Evolutionary conservation across 805 yeast species (phyloP).

Genomic region (Pichia manshurica): DNA sequence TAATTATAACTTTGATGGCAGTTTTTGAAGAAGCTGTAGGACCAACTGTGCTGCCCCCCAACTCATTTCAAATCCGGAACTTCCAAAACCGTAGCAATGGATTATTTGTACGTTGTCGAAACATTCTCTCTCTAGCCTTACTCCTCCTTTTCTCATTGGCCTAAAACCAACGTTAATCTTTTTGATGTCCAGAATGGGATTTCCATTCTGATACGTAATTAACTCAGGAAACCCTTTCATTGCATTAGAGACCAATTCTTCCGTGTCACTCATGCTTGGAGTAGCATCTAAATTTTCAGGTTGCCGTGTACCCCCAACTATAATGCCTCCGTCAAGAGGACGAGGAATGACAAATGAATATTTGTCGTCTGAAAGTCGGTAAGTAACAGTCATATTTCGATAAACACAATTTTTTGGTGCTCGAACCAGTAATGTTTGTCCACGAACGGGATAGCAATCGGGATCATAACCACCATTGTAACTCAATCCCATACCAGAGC

Average conservation of each 20-base stretch:
- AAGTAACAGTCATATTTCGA: conserved; percentile 43
- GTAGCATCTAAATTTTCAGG: conserved; percentile 31
- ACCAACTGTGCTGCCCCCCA: conserved; percentile 57
- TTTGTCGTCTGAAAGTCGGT: conserved; percentile 21
- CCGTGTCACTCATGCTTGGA: conserved; percentile 43
- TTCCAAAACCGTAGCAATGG: conserved; percentile 72
- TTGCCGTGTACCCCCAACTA: conserved; percentile 72
- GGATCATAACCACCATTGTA: conserved; percentile 52
- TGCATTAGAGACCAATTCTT: conserved; percentile 39
- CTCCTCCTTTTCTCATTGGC: conserved; percentile 44
- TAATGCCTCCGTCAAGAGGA: conserved; percentile 55
- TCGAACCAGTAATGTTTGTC: conserved; percentile 59
- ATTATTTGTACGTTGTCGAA: conserved; percentile 30
- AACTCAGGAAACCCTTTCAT: conserved; percentile 48
- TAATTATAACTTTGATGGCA: conserved; percentile 11
- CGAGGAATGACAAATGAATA: conserved; percentile 59
- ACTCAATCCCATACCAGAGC: conserved; percentile 58
- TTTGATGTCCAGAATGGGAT: conserved; percentile 34
- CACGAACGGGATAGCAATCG: conserved; percentile 48
- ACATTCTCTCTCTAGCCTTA: conserved; percentile 27
- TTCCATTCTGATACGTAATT: conserved; percentile 27
- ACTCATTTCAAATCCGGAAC: conserved; percentile 65
- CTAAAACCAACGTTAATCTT: conserved; percentile 44
- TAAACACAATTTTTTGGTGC: conserved; percentile 34
- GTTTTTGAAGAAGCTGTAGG: conserved; percentile 22